Base-by-base conservation (phyloP, 345 rosid genomes). In the Pugionium cornutum region DNA sequence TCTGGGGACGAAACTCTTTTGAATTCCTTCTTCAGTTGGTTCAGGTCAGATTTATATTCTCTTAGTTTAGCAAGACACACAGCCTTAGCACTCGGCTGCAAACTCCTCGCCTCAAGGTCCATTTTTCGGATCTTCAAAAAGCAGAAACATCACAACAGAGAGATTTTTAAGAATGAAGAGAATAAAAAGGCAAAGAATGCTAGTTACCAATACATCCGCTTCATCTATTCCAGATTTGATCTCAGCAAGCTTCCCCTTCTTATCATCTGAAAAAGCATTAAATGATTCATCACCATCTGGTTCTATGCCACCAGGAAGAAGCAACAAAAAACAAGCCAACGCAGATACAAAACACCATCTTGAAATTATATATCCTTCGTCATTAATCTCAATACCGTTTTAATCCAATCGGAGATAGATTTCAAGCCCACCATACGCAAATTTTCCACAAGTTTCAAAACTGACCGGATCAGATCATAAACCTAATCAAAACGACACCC, bases 21-120 rank as follows among this genome's bases (percentile, higher is more conserved):
- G 61, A 84, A 79, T 47, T 89, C 97, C 77, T 80, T 82, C 83
- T 89, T 89, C 73, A 89, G 59, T 73, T 85, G 86, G 69, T 67
- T 87, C 47, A 89, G 78, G 71, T 89, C 94, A 60, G 94, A 79
- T 50, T 89, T 89, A 67, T 89, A 89, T 37, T 87, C 97, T 76
- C 94, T 83, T 43, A 87, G 76, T 73, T 89, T 89, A 7, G 97
- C 91, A 68, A 90, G 92, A 57, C 86, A 81, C 69, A 76, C 74
- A 32, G 90, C 92, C 80, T 87, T 90, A 8, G 74, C 83, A 66
- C 78, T 82, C 48, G 94, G 88, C 77, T 83, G 91, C 84, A 85
- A 68, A 75, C 88, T 87, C 62, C 94, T 82, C 8, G 97, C 97
- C 78, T 89, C 97, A 27, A 89, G 83, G 77, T 87, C 94, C 94